Evolutionary conservation across 306 rosid genomes (phyloP).

Genomic region (Ammopiptanthus mongolicus): DNA sequence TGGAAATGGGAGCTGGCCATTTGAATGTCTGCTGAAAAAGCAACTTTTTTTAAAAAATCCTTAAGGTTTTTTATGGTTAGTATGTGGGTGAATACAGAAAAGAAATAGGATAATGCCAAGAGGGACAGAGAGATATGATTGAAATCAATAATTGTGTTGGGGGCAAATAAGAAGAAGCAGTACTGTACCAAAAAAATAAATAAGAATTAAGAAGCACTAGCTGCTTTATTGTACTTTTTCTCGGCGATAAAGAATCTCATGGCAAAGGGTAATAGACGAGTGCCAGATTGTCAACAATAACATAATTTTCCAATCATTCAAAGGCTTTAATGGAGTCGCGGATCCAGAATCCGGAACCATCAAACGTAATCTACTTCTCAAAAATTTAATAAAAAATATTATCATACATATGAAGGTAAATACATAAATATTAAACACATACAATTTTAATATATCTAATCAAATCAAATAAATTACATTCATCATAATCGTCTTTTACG

Average conservation of each 20-base stretch:
- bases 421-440: too few relatives aligned
- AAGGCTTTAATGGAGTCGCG: too few relatives aligned
- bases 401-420: too few relatives aligned
- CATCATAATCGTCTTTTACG: too few relatives aligned
- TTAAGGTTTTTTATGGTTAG: not conserved
- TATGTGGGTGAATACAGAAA: not conserved
- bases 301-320: slow-evolving; percentile 18
- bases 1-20: not conserved
- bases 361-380: too few relatives aligned
- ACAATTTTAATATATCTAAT: too few relatives aligned
- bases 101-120: not conserved
- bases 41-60: not conserved
- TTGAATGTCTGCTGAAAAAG: not conserved
- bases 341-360: too few relatives aligned
- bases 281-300: not conserved
- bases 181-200: too few relatives aligned
- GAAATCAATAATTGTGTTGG: slow-evolving; percentile 8
- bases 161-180: not conserved
- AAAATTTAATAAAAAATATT: too few relatives aligned
- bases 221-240: not conserved
- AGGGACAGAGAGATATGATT: not conserved
- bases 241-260: not conserved
- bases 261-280: not conserved
- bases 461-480: too few relatives aligned
- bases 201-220: not conserved